Evolutionary conservation across 176 grass and related monocot species (phyloP).

Genomic region (Triticum urartu): DNA sequence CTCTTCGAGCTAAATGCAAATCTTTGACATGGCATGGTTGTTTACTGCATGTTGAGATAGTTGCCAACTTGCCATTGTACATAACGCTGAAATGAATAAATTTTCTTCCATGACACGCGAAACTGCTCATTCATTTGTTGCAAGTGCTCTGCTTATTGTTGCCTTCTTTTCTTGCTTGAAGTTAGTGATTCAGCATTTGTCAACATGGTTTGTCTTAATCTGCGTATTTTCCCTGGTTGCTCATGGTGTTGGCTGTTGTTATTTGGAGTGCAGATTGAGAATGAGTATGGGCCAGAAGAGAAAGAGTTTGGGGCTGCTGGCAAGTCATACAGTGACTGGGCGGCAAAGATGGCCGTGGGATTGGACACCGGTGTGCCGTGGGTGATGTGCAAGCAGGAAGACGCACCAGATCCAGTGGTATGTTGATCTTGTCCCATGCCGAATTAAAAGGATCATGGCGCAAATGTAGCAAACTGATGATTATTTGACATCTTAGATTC

Average conservation of each 20-base stretch:
- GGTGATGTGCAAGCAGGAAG: slow-evolving; percentile 99
- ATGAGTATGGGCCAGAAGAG: slow-evolving; percentile 94
- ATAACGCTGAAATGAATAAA: not conserved
- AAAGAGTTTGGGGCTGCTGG: slow-evolving; percentile 79
- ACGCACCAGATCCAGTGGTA: slow-evolving; percentile 99
- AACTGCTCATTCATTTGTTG: slow-evolving; percentile 2
- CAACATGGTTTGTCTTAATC: not conserved
- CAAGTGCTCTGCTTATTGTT: not conserved
- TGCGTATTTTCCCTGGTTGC: not conserved
- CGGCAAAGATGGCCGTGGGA: slow-evolving; percentile 84
- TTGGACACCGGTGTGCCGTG: slow-evolving; percentile 87
- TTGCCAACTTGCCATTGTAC: not conserved
- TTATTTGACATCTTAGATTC: not conserved
- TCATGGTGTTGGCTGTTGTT: not conserved
- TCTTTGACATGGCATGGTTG: not conserved
- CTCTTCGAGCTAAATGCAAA: slow-evolving; percentile 11
- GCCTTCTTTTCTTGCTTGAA: not conserved
- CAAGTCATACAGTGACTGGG: slow-evolving; percentile 88
- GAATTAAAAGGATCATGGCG: not conserved
- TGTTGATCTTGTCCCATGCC: slow-evolving; percentile 4
- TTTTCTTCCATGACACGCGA: not conserved
- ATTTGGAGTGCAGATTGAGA: slow-evolving; percentile 78
- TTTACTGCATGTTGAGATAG: not conserved
- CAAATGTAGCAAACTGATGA: not conserved
- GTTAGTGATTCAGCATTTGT: not conserved